phyloP scores from a whole-genome alignment of 2,329 filamentous ascomycete species.

The Trichoderma sp. region DNA sequence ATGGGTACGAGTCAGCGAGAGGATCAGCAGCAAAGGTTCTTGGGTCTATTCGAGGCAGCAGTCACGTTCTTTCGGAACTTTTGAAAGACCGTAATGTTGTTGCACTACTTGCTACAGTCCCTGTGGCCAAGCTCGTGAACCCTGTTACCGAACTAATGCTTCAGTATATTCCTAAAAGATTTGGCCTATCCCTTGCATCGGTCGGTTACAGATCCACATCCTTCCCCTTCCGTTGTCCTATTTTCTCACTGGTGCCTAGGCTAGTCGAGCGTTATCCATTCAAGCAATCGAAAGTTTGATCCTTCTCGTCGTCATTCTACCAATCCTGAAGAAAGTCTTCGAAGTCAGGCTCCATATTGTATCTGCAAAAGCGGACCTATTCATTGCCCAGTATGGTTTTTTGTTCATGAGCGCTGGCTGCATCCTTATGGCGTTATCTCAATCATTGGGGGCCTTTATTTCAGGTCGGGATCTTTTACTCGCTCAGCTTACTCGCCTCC shows the following conservation, averaged over 20 bases:
- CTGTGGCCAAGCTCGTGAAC: conserved; percentile 11
- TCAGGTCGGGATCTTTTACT: not conserved
- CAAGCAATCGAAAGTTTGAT: conserved; percentile 6
- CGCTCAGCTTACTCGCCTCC: not conserved
- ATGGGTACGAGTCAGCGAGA: not conserved
- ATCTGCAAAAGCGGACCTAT: not conserved
- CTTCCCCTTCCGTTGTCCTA: not conserved
- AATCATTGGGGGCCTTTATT: not conserved
- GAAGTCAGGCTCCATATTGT: not conserved
- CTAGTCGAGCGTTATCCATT: conserved; percentile 1
- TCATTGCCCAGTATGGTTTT: not conserved
- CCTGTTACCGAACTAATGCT: conserved; percentile 15
- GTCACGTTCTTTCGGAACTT: not conserved
- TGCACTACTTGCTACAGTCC: not conserved
- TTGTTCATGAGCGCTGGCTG: conserved; percentile 1
- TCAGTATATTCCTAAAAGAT: conserved; percentile 12
- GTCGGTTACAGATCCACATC: not conserved
- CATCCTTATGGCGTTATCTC: conserved; percentile 7
- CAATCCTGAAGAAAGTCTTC: not conserved
- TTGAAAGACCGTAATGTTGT: not conserved
- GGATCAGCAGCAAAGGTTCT: not conserved
- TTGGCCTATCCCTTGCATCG: conserved; percentile 4
- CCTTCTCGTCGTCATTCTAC: not conserved
- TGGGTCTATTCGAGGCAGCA: not conserved
- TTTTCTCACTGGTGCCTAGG: not conserved